Conservation (phyloP, 2,329 filamentous ascomycete species). For the Aspergillus sp. region DNA sequence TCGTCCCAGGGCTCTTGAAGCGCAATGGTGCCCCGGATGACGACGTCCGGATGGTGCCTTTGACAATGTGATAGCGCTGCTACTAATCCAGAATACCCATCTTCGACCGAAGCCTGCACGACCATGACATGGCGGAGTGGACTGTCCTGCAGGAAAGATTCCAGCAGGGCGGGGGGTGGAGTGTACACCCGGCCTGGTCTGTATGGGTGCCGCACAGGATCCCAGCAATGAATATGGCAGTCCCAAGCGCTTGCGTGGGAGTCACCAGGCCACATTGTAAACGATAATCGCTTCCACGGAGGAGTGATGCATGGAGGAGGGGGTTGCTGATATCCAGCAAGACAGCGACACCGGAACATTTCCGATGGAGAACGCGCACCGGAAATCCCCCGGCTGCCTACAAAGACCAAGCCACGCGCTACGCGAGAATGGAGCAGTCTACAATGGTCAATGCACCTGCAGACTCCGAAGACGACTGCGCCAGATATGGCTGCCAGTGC, state of each 20-base stretch:
- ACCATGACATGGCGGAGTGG: neutral
- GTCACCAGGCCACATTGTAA: neutral
- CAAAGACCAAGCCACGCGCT: neutral
- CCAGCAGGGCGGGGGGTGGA: neutral
- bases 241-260: neutral
- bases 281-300: neutral
- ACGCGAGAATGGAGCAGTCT: too few relatives aligned
- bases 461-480: too few relatives aligned
- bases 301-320: neutral
- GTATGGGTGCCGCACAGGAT: neutral
- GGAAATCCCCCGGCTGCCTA: neutral
- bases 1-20: too few relatives aligned
- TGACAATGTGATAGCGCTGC: too few relatives aligned
- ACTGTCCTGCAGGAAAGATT: neutral
- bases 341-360: too few relatives aligned
- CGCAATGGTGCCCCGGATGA: too few relatives aligned
- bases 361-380: too few relatives aligned
- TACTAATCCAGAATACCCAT: neutral
- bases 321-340: too few relatives aligned
- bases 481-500: neutral
- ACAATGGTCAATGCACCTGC: too few relatives aligned
- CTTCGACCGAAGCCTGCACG: neutral
- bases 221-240: neutral
- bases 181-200: neutral
- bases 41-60: too few relatives aligned